Conservation (phyloP, 1,139 yeast genomes). For the Lodderomyces elongisporus region DNA sequence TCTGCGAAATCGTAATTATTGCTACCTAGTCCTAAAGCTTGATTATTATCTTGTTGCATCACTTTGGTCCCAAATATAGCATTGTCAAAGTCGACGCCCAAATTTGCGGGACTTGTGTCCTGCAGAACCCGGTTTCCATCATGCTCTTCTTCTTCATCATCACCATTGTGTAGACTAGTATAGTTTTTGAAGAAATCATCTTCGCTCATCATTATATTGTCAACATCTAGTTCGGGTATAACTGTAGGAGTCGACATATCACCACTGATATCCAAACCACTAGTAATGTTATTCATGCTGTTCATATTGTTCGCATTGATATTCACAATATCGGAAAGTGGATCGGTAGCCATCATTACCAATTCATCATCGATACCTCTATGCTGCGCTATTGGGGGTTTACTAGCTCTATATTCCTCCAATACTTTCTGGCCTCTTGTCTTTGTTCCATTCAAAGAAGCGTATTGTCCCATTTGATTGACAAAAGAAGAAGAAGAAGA, state of each 20-base stretch:
- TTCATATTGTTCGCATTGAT: background rate
- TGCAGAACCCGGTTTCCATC: background rate
- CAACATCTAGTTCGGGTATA: constrained; percentile 1
- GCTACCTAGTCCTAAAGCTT: background rate
- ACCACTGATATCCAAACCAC: background rate
- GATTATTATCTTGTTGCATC: background rate
- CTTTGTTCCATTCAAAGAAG: constrained; percentile 5
- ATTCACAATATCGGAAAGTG: background rate
- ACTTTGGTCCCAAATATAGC: background rate
- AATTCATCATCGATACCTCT: constrained; percentile 15
- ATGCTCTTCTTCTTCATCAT: constrained; percentile 2
- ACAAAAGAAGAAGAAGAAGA: background rate
- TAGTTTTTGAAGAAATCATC: constrained; percentile 12
- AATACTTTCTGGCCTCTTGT: too few relatives aligned
- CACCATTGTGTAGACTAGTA: constrained; percentile 10
- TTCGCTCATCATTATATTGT: constrained; percentile 5
- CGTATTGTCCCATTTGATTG: background rate
- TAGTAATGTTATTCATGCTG: background rate
- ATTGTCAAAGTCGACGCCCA: background rate
- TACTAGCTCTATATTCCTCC: constrained; percentile 13
- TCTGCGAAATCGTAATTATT: constrained; percentile 1
- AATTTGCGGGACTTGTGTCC: background rate
- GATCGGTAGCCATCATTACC: constrained; percentile 8
- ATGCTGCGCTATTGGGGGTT: constrained; percentile 11
- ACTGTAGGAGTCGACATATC: background rate